phyloP scores from a whole-genome alignment of 345 rosid genomes.

The Turritis glabra region DNA sequence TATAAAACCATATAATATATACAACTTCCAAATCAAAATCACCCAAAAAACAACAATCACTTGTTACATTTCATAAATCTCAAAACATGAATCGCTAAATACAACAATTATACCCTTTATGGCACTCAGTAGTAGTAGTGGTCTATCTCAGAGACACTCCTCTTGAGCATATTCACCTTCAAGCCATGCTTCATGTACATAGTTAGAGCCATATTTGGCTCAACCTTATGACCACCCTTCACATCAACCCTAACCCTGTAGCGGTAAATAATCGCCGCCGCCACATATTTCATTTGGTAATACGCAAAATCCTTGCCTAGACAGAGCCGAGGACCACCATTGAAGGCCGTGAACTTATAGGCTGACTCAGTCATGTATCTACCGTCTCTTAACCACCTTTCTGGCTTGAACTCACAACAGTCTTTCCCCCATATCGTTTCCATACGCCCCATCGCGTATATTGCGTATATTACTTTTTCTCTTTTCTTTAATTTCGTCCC shows the following conservation, averaged over 20 bases:
- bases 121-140: neutral
- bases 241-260: constrained; percentile 51
- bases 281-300: constrained; percentile 75
- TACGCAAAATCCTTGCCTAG: constrained; percentile 83
- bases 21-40: neutral
- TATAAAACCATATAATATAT: neutral
- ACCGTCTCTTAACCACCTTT: constrained; percentile 77
- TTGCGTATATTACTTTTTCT: constrained; percentile 71
- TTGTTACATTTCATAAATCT: neutral
- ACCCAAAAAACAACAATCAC: neutral
- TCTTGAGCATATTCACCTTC: constrained; percentile 23
- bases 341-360: constrained; percentile 80
- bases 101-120: neutral
- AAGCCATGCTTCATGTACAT: constrained; percentile 76
- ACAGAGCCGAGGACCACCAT: constrained; percentile 85
- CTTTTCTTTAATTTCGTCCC: constrained; percentile 71
- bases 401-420: constrained; percentile 71
- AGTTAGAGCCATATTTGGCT: constrained; percentile 69
- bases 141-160: constrained; percentile 13
- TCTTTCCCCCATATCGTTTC: constrained; percentile 79
- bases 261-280: constrained; percentile 62
- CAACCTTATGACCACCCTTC: constrained; percentile 44
- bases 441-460: constrained; percentile 88
- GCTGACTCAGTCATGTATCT: constrained; percentile 69
- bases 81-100: neutral